Evolutionary conservation across 257 asterid species (phyloP).

Genomic region (Leptodermis oblonga): DNA sequence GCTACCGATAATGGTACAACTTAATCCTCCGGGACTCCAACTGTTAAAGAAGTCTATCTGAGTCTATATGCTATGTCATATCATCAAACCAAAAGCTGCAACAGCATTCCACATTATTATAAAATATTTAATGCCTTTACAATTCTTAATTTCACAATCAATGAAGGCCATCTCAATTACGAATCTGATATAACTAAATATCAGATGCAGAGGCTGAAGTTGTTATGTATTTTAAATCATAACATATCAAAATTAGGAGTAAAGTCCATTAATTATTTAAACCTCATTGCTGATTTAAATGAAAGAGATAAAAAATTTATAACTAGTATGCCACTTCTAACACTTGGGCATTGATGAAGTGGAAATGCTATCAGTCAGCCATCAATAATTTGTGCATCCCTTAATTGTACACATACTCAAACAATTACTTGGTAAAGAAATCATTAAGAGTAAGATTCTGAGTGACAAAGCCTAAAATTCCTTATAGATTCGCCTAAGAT

Average conservation of each 20-base stretch:
- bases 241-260: neutral
- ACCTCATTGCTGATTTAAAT: neutral
- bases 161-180: neutral
- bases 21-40: too few species aligned
- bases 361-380: neutral
- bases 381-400: neutral
- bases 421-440: neutral
- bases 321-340: neutral
- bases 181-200: too few species aligned
- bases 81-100: neutral
- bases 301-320: neutral
- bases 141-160: neutral
- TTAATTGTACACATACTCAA: neutral
- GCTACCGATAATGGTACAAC: neutral
- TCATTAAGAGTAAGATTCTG: neutral
- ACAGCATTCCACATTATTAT: neutral
- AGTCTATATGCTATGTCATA: neutral
- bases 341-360: neutral
- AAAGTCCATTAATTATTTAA: neutral
- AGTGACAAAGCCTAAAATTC: neutral
- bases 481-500: neutral
- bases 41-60: neutral
- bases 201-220: neutral
- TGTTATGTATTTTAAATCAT: neutral
- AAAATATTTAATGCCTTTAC: neutral